Conservation (phyloP, 164 flowering plant genomes). For the Vitis labrusca region DNA sequence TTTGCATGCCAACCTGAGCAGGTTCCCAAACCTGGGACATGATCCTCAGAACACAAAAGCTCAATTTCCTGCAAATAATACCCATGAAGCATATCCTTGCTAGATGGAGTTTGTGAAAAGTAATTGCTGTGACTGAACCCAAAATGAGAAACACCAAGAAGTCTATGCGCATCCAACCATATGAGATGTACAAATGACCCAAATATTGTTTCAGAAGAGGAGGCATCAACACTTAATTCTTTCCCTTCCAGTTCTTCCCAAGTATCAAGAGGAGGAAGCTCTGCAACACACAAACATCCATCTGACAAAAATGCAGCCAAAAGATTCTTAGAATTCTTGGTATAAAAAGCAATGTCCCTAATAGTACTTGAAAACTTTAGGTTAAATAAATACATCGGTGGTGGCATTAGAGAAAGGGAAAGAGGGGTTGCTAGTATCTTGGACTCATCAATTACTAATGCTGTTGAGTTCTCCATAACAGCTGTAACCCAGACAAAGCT, state of each 20-base stretch:
- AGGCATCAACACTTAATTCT: constrained; percentile 58
- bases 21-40: constrained; percentile 50
- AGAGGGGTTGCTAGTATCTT: constrained; percentile 72
- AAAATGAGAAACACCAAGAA: constrained; percentile 61
- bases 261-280: constrained; percentile 64
- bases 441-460: constrained; percentile 80
- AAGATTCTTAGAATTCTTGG: constrained; percentile 44
- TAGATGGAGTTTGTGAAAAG: constrained; percentile 12
- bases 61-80: constrained; percentile 65
- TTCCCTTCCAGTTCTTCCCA: constrained; percentile 92
- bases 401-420: constrained; percentile 73
- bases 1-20: constrained; percentile 81
- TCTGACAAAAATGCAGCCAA: constrained; percentile 70
- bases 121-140: constrained; percentile 29
- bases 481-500: constrained; percentile 82
- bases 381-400: constrained; percentile 77
- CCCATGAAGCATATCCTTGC: constrained; percentile 30
- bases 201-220: constrained; percentile 34
- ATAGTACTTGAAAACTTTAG: constrained; percentile 65
- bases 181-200: constrained; percentile 61
- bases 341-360: constrained; percentile 49
- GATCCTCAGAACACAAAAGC: constrained; percentile 66
- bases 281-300: constrained; percentile 66
- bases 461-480: constrained; percentile 72
- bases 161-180: constrained; percentile 75